Evolutionary conservation across 148 eudicot species (phyloP), one percentile per base, ranked within the genome.

Genomic region (Rhododendron ferrugineum): DNA sequence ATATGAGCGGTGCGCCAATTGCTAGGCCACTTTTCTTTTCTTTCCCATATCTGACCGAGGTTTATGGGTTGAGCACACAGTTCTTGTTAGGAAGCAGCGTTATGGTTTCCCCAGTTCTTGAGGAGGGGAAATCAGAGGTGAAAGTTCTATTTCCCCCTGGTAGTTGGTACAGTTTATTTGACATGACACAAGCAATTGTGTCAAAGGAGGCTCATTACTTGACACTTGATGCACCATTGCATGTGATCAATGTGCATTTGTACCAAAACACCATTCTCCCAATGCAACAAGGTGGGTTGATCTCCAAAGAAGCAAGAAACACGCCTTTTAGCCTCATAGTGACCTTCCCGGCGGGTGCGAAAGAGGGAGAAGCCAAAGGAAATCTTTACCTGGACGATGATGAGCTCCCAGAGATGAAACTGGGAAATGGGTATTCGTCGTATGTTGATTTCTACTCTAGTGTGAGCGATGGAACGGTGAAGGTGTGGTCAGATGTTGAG

Each of bases 1-100:
- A 95, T 72, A 86, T 84, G 0, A 92, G 88, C 0, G 99, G 99
- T 6, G 98, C 98, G 0, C 99, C 99, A 14, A 94, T 96, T 56
- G 98, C 99, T 0, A 89, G 99, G 22, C 99, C 99, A 30, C 80
- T 96, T 18, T 96, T 95, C 93, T 96, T 96, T 91, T 86, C 96
- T 1, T 96, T 96, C 86, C 86, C 99, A 7, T 89, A 88, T 66
- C 86, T 89, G 87, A 86, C 91, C 0, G 87, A 90, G 16, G 89
- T 91, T 85, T 96, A 96, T 52, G 96, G 89, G 1, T 30, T 94
- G 85, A 96, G 99, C 94, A 95, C 97, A 1, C 99, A 96, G 82
- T 96, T 96, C 89, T 86, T 96, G 91, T 90, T 96, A 2, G 99
- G 99, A 8, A 92, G 85, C 74, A 90, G 96, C 23, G 87, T 96